phyloP scores from a whole-genome alignment of 2,329 filamentous ascomycete species.

The Fusarium metavorans region DNA sequence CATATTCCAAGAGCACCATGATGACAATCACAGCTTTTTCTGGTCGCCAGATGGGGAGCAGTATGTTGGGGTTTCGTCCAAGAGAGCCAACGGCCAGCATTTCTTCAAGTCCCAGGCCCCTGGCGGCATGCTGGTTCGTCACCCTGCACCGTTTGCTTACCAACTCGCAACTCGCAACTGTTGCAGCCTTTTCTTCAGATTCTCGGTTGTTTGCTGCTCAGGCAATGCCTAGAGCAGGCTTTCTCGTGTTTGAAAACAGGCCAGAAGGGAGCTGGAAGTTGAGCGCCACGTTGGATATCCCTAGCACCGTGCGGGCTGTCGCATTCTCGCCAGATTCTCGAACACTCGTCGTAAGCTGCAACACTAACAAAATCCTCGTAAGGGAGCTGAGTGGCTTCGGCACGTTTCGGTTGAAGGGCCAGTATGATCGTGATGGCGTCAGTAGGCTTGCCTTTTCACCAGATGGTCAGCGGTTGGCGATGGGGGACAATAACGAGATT shows the following conservation, averaged over 20 bases:
- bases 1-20: neutral
- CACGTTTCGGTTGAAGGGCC: neutral
- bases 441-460: neutral
- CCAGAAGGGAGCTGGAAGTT: neutral
- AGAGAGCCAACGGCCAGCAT: neutral
- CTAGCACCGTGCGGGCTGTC: neutral
- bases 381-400: neutral
- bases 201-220: neutral
- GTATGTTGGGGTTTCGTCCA: neutral
- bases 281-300: neutral
- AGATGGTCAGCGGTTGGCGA: neutral
- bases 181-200: neutral
- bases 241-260: neutral
- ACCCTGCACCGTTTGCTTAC: neutral
- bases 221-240: neutral
- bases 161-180: neutral
- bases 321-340: neutral
- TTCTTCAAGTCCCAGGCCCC: neutral
- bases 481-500: neutral
- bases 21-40: neutral
- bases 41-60: neutral
- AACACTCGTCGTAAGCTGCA: neutral
- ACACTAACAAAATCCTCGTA: neutral
- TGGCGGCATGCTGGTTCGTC: neutral
- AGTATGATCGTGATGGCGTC: neutral